Percentiles rank a stretch among this genome's conserved stretches.
Evolutionary conservation across 176 grass and related monocot genomes (phyloP).

Genomic region (Chrysopogon serrulatus): DNA sequence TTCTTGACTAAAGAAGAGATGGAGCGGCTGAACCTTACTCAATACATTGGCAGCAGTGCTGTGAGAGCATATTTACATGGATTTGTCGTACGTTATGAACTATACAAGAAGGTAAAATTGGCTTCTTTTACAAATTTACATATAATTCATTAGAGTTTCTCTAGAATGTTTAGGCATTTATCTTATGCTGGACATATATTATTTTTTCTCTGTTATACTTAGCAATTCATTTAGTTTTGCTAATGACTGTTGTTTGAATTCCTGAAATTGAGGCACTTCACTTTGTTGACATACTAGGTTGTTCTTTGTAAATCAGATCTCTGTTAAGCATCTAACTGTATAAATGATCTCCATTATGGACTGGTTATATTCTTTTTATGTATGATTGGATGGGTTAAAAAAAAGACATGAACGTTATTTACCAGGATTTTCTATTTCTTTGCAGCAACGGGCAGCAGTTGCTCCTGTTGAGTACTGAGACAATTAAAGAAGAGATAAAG

Average conservation of each 20-base stretch:
- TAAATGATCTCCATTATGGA: background rate
- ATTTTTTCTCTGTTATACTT: background rate
- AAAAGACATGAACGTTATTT: background rate
- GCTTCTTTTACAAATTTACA: background rate
- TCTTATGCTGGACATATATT: background rate
- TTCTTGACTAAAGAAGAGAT: constrained; percentile 87
- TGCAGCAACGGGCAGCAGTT: constrained; percentile 54
- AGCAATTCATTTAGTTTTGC: background rate
- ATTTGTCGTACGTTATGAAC: constrained; percentile 57
- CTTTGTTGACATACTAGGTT: too few species aligned
- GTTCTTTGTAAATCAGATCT: background rate
- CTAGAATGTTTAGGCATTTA: background rate
- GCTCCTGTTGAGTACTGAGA: constrained; percentile 56
- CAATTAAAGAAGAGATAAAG: constrained; percentile 44
- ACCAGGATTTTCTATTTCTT: constrained; percentile 26
- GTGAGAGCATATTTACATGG: constrained; percentile 76
- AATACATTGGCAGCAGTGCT: constrained; percentile 62
- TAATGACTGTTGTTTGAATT: background rate
- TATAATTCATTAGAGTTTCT: background rate
- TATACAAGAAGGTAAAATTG: constrained; percentile 85
- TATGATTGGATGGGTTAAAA: background rate
- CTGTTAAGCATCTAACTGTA: background rate
- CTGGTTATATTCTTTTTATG: background rate
- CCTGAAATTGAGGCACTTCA: background rate
- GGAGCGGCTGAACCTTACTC: constrained; percentile 69